Evolutionary conservation across 805 yeast species (phyloP), one percentile per base, ranked within the genome.

Genomic region (Wickerhamomyces strasburgensis): DNA sequence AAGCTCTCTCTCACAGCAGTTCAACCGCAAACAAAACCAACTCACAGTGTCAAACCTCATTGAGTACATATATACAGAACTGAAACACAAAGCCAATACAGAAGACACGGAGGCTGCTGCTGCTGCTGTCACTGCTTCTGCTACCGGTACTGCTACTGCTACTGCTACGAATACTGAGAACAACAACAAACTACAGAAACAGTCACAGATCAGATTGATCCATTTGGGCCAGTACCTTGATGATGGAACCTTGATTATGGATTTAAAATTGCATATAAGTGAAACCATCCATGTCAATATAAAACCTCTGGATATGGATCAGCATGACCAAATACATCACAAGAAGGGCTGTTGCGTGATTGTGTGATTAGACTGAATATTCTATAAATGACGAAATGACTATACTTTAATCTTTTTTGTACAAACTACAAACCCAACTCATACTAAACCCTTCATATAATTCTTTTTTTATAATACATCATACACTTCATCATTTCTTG

Each of bases 221-320:
- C 56, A 57, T 33, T 35, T 58, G 34, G 65, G 65, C 16, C 46
- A 47, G 34, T 46, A 57, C 8, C 40, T 60, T 14, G 51, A 49
- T 4, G 31, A 18, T 2, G 35, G 30, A 1, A 14, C 24, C 3
- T 17, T 8, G 8, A 14, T 47, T 21, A 24, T 26, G 5, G 44
- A 47, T 4, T 38, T 56, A 29, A 48, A 42, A 9, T 23, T 54
- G 21, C 34, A 43, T 5, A 14, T 47, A 7, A 56, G 55, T 35
- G 48, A 47, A 26, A 48, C 59, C 13, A 46, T 61, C 6, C 65
- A 60, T 42, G 52, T 60, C 33, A 47, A 51, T 17, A 42, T 52
- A 11, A 48, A 53, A 51, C 65, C 65, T 1, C 38, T 45, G 14
- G 45, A 44, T 27, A 26, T n/a, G n/a, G n/a, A n/a, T n/a, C n/a